These are phyloP conservation scores for Lagerstroemia speciosa DNA, from an alignment of 345 rosid genomes.

Conservation along the genomic window DNA sequence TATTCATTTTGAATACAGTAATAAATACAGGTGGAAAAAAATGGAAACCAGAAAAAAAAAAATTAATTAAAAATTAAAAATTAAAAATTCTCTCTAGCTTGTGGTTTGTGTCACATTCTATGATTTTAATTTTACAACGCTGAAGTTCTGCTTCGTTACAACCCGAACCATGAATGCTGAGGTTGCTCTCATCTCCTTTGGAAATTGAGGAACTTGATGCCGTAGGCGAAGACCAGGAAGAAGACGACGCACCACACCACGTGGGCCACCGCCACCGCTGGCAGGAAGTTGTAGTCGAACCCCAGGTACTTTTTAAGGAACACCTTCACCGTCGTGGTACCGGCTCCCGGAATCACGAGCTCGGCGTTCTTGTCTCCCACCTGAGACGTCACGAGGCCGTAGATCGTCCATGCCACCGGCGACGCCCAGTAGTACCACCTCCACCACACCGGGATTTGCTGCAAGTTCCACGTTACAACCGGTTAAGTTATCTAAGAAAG, in stretches of 20 bases:
- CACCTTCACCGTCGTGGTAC: slow-evolving; percentile 18
- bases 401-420: slow-evolving; percentile 76
- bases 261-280: slow-evolving; percentile 47
- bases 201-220: slow-evolving; percentile 21
- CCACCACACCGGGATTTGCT: slow-evolving; percentile 90
- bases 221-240: slow-evolving; percentile 22
- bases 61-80: no score
- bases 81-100: no score
- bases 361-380: slow-evolving; percentile 38
- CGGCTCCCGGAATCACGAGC: slow-evolving; percentile 33
- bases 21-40: no score
- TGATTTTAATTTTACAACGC: no score
- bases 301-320: slow-evolving; percentile 42
- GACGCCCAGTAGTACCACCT: slow-evolving; percentile 83
- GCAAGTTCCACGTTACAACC: not conserved
- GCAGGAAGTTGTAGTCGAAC: slow-evolving; percentile 50
- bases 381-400: slow-evolving; percentile 63
- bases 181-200: slow-evolving; percentile 14
- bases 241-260: slow-evolving; percentile 18
- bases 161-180: not conserved
- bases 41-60: no score
- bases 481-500: not conserved
- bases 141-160: no score
- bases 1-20: no score
- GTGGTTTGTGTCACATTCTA: no score